Conservation (phyloP, 352 stramenopile genomes). For the Pythium sp. region DNA sequence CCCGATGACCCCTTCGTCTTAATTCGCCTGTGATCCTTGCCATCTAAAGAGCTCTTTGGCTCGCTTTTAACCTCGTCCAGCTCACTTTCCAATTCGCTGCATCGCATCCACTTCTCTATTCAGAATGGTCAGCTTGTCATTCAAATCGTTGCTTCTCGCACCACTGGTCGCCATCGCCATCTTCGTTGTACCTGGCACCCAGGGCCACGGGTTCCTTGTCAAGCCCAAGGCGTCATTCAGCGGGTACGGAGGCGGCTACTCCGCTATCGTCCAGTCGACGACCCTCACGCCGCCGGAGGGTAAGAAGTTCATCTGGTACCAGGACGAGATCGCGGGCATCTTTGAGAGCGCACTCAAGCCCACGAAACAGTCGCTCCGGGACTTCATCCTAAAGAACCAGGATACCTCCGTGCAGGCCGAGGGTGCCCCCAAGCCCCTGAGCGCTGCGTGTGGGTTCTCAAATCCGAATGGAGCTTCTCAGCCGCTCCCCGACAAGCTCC, state of each 20-base stretch:
- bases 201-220: background rate
- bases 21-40: too few species aligned
- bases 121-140: background rate
- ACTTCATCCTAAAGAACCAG: conserved; percentile 37
- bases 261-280: background rate
- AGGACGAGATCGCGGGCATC: conserved; percentile 7
- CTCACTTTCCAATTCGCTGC: too few species aligned
- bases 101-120: background rate
- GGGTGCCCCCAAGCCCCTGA: background rate
- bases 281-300: background rate
- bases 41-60: too few species aligned
- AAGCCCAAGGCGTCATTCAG: background rate
- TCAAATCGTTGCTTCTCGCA: background rate
- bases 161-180: background rate
- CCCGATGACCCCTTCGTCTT: too few species aligned
- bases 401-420: conserved; percentile 7
- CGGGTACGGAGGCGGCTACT: background rate
- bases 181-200: background rate
- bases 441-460: conserved; percentile 11
- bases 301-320: conserved; percentile 7
- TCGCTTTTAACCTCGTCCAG: too few species aligned
- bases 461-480: conserved; percentile 7
- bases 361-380: conserved; percentile 17
- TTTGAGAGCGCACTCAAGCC: conserved; percentile 9
- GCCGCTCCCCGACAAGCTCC: conserved; percentile 12